Conservation (phyloP, 2,329 filamentous ascomycete species). For the Lasiodiplodia sp. region DNA sequence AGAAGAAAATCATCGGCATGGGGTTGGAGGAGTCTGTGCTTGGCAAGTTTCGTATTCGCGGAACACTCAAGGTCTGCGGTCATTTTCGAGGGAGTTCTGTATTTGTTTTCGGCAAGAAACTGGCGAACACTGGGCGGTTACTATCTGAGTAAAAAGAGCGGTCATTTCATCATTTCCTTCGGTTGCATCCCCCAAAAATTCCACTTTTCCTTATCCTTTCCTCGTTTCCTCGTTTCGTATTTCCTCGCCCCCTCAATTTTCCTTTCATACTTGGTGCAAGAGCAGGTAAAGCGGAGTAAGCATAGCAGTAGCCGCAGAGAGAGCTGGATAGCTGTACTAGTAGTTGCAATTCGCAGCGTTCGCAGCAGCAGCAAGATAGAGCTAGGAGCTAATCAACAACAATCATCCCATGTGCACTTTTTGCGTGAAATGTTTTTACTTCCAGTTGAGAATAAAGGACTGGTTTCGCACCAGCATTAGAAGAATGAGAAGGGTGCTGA, state of each 20-base stretch:
- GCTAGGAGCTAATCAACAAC: slow-evolving; percentile 19
- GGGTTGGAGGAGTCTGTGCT: slow-evolving; percentile 26
- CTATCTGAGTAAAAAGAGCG: slow-evolving; percentile 27
- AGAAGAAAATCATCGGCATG: slow-evolving; percentile 29
- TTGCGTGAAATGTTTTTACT: neutral
- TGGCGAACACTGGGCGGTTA: slow-evolving; percentile 17
- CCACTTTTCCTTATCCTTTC: neutral
- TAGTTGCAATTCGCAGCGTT: slow-evolving; percentile 23
- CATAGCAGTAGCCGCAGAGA: neutral
- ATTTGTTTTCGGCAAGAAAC: slow-evolving; percentile 19
- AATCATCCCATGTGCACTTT: neutral
- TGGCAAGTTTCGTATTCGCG: slow-evolving; percentile 16
- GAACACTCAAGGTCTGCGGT: slow-evolving; percentile 20
- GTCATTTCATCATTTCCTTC: slow-evolving; percentile 10
- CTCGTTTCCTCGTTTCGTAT: neutral
- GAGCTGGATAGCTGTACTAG: slow-evolving; percentile 19
- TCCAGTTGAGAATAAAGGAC: too few species aligned
- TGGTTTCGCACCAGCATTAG: too few species aligned
- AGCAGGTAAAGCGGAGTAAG: neutral
- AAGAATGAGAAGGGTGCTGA: too few species aligned
- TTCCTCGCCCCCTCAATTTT: neutral
- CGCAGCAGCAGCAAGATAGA: slow-evolving; percentile 25
- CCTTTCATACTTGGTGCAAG: neutral
- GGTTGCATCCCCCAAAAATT: slow-evolving; percentile 20
- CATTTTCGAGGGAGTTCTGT: slow-evolving; percentile 23